These are phyloP conservation scores for Eucalyptus rudis DNA, from an alignment of 345 rosid species.

Conservation along the genomic window DNA sequence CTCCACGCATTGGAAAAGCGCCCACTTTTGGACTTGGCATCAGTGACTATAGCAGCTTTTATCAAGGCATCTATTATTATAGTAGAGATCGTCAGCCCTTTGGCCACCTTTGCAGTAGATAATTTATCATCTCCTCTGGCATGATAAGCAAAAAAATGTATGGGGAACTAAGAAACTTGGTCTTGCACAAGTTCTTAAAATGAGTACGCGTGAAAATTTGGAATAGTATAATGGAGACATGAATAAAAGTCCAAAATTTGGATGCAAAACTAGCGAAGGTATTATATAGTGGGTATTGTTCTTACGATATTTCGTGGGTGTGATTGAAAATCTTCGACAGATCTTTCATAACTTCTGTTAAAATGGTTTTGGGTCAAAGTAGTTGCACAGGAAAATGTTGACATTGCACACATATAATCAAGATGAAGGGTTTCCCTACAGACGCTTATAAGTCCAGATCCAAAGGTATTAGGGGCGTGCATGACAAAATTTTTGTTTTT, in stretches of 20 bases:
- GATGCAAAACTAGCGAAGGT: neutral
- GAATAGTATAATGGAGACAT: neutral
- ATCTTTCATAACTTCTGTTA: neutral
- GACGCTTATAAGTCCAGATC: neutral
- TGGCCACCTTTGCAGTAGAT: neutral
- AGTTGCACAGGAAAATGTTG: neutral
- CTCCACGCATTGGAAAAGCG: slow-evolving; percentile 17
- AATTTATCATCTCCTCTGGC: neutral
- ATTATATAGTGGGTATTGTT: neutral
- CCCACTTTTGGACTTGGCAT: slow-evolving; percentile 8
- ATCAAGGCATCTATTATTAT: slow-evolving; percentile 18
- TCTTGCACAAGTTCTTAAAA: neutral
- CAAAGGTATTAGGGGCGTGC: neutral
- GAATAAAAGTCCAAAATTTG: neutral
- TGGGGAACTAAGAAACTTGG: neutral
- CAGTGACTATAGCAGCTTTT: slow-evolving; percentile 22
- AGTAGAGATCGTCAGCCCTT: neutral
- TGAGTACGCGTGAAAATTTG: neutral
- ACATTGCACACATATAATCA: neutral
- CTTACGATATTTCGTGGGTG: fast-evolving
- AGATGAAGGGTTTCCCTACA: neutral
- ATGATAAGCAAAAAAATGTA: neutral
- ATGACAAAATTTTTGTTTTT: too few species aligned
- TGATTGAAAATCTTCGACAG: neutral
- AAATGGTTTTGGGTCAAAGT: neutral